Conservation (phyloP, 345 rosid species). For the Eucalyptus erythrocorys region DNA sequence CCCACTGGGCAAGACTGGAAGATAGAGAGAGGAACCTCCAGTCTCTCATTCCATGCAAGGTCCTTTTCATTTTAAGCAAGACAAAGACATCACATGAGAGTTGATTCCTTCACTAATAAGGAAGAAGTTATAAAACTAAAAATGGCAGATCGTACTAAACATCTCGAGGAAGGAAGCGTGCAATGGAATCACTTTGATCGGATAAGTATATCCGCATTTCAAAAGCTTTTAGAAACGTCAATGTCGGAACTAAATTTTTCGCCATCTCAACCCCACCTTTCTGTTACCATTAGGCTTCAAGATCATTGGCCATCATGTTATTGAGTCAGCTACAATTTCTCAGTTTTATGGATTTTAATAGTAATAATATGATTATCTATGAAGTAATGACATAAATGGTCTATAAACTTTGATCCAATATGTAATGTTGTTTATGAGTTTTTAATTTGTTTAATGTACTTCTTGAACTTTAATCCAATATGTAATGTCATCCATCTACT, state of each 20-base stretch:
- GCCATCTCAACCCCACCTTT: not conserved
- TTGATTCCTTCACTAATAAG: not conserved
- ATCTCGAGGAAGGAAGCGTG: not conserved
- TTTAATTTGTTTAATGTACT: not conserved
- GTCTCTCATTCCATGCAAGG: not conserved
- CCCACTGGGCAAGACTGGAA: not conserved
- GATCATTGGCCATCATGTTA: not conserved
- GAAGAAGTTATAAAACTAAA: not conserved
- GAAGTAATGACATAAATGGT: fast-evolving
- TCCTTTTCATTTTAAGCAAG: not conserved
- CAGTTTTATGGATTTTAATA: not conserved
- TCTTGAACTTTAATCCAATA: fast-evolving
- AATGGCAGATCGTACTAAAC: not conserved
- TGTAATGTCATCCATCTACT: fast-evolving
- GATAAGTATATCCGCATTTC: not conserved
- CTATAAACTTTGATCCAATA: fast-evolving
- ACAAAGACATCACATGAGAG: not conserved
- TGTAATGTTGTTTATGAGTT: fast-evolving
- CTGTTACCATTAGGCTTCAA: not conserved
- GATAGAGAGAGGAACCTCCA: not conserved
- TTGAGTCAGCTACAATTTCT: not conserved
- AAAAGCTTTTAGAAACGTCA: not conserved
- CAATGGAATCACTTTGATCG: not conserved
- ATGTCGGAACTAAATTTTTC: not conserved
- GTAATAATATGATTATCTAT: not conserved